These are phyloP conservation scores for Epichloe sp. DNA, from an alignment of 2,329 filamentous ascomycete genomes.

Conservation along the genomic window DNA sequence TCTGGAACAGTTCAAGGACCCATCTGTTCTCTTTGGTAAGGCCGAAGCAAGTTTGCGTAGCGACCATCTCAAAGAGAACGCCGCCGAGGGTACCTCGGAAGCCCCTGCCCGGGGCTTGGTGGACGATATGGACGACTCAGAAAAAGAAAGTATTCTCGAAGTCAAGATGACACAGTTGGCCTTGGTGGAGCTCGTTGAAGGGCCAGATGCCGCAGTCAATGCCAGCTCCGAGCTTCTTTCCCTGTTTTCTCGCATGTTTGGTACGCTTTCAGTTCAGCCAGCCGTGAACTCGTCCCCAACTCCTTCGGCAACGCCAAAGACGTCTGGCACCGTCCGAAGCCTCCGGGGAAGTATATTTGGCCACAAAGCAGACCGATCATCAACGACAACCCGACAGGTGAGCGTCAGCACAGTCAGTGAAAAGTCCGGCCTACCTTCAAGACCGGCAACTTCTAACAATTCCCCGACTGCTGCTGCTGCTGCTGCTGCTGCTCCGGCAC, in stretches of 20 bases:
- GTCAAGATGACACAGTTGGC: constrained; percentile 91
- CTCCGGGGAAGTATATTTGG: constrained; percentile 68
- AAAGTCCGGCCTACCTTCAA: constrained; percentile 18
- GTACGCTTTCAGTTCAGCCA: constrained; percentile 35
- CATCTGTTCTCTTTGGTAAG: constrained; percentile 54
- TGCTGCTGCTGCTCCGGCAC: constrained; percentile 48
- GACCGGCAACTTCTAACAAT: constrained; percentile 31
- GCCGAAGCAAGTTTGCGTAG: constrained; percentile 44
- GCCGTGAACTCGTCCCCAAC: constrained; percentile 23
- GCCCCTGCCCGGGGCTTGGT: constrained; percentile 38
- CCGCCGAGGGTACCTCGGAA: constrained; percentile 14
- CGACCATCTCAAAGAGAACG: constrained; percentile 51
- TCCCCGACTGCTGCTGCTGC: constrained; percentile 27
- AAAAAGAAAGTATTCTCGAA: constrained; percentile 87
- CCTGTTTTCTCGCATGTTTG: constrained; percentile 72
- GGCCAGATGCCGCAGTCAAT: constrained; percentile 75
- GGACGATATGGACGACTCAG: constrained; percentile 68
- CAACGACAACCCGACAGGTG: constrained; percentile 28
- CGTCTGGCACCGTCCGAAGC: constrained; percentile 57
- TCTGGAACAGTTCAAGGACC: constrained; percentile 76
- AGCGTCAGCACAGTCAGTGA: constrained; percentile 23
- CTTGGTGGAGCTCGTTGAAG: constrained; percentile 71
- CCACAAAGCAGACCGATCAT: constrained; percentile 33
- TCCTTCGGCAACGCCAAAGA: constrained; percentile 49
- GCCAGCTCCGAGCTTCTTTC: constrained; percentile 73